These are phyloP conservation scores for Aspergillus coremiiformis DNA, from an alignment of 495 filamentous ascomycete genomes.

Conservation along the genomic window DNA sequence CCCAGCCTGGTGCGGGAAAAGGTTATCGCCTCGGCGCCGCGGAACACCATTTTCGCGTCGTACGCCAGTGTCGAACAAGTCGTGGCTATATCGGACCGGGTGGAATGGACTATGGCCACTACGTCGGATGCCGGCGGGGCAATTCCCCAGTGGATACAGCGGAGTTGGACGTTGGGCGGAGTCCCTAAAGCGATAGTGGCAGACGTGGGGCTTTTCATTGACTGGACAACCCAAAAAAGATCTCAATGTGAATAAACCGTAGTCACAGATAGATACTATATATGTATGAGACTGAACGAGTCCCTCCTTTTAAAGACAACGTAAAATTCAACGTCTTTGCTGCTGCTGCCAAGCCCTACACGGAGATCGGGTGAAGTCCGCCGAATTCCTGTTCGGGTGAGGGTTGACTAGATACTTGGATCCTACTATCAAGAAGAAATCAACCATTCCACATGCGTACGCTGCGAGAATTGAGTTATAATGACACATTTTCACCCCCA, in stretches of 20 bases:
- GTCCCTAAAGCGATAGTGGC: constrained; percentile 59
- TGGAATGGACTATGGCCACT: constrained; percentile 65
- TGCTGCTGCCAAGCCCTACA: too few relatives aligned
- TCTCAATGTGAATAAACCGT: neutral
- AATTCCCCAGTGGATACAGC: constrained; percentile 61
- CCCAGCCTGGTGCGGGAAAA: constrained; percentile 24
- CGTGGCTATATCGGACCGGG: constrained; percentile 20
- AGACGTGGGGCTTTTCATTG: constrained; percentile 63
- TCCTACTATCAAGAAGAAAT: neutral
- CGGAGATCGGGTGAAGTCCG: too few relatives aligned
- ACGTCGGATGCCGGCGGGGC: constrained; percentile 60
- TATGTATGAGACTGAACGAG: too few relatives aligned
- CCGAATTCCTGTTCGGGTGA: neutral
- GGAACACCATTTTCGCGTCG: constrained; percentile 41
- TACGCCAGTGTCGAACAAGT: constrained; percentile 60
- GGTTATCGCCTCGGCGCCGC: constrained; percentile 24
- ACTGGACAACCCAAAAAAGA: constrained; percentile 46
- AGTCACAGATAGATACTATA: neutral
- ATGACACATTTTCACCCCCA: constrained; percentile 11
- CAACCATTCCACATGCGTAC: neutral
- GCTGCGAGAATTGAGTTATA: constrained; percentile 1
- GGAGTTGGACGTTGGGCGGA: constrained; percentile 45
- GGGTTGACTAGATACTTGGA: neutral
- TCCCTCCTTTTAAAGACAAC: too few relatives aligned
- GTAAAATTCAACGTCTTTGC: too few relatives aligned